Conservation (phyloP, 148 eudicot species). For the Chenopodium suecicum region DNA sequence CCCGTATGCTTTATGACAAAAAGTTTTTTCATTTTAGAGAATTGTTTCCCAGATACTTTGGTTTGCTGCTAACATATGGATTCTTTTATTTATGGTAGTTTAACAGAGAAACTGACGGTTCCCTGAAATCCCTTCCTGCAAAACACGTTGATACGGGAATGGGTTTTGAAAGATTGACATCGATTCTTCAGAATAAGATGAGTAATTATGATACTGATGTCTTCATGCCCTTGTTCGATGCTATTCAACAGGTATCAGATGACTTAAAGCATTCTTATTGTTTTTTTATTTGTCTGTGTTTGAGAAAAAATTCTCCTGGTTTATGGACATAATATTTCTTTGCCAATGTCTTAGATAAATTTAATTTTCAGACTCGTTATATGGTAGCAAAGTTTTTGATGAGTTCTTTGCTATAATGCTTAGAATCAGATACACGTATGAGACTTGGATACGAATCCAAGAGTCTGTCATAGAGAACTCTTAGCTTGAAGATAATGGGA, state of each 20-base stretch:
- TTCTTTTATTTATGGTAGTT: constrained; percentile 45
- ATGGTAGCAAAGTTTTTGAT: not conserved
- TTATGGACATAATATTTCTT: not conserved
- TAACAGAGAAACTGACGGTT: constrained; percentile 86
- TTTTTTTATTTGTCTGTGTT: not conserved
- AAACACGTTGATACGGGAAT: constrained; percentile 97
- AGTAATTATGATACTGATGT: constrained; percentile 98
- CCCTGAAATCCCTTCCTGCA: constrained; percentile 77
- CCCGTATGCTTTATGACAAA: not conserved
- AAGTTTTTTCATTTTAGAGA: not conserved
- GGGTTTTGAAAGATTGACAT: constrained; percentile 98
- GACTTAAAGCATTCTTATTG: not conserved
- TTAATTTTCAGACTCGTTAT: not conserved
- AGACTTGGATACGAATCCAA: not conserved
- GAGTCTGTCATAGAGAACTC: not conserved
- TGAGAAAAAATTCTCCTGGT: not conserved
- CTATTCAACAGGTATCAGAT: constrained; percentile 69
- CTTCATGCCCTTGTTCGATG: constrained; percentile 85
- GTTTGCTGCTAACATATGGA: constrained; percentile 10
- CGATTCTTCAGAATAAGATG: constrained; percentile 94
- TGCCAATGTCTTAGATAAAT: not conserved
- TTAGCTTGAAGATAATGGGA: not conserved
- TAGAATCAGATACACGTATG: not conserved
- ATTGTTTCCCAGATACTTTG: not conserved
- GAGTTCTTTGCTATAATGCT: not conserved